These are phyloP conservation scores for Pachysandra terminalis DNA, from an alignment of 164 flowering plant genomes.

Conservation along the genomic window DNA sequence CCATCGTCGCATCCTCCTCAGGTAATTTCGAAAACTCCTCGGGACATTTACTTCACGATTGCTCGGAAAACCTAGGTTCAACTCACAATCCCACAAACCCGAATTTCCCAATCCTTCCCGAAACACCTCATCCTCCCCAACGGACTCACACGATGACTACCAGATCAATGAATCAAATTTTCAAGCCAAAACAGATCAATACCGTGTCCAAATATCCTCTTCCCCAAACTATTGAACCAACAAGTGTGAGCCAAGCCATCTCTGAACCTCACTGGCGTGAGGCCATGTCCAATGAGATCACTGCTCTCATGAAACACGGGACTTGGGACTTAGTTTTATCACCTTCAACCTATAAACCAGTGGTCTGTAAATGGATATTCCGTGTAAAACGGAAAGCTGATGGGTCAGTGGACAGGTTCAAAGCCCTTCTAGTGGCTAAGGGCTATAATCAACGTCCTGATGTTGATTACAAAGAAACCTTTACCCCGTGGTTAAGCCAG, in stretches of 20 bases:
- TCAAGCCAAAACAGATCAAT: background rate
- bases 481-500: conserved; percentile 11
- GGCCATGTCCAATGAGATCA: conserved; percentile 7
- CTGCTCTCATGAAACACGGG: conserved; percentile 4
- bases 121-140: background rate
- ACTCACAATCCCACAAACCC: background rate
- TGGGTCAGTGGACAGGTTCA: conserved; percentile 1
- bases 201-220: background rate
- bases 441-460: conserved; percentile 9
- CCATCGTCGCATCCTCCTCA: conserved; percentile 13
- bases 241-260: background rate
- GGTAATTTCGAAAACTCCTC: conserved; percentile 4
- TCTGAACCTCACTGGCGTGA: conserved; percentile 4
- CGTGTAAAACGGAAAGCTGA: conserved; percentile 4
- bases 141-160: background rate
- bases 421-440: conserved; percentile 12
- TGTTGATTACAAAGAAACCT: conserved; percentile 13
- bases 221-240: background rate
- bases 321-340: conserved; percentile 14
- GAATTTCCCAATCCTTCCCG: background rate
- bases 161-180: conserved; percentile 7
- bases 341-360: background rate
- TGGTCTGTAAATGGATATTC: conserved; percentile 16
- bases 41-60: conserved; percentile 1
- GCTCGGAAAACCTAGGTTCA: background rate